phyloP scores from a whole-genome alignment of 257 asterid species.

The Rehmannia glutinosa region DNA sequence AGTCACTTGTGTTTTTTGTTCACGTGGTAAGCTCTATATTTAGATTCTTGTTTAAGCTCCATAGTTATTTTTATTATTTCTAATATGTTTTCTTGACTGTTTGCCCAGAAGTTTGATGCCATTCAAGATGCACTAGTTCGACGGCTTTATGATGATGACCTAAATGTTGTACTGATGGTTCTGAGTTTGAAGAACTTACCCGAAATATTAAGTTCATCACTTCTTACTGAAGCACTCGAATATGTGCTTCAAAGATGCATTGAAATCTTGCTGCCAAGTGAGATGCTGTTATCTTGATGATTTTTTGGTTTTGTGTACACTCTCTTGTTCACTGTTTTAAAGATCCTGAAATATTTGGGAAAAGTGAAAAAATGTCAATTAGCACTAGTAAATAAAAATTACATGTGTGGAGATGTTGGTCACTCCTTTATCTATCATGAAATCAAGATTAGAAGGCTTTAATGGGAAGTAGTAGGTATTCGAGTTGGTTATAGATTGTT shows the following conservation, averaged over 20 bases:
- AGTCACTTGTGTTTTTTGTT: background rate
- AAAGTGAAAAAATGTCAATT: background rate
- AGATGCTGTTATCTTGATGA: constrained; percentile 24
- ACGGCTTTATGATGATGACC: constrained; percentile 76
- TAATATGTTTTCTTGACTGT: background rate
- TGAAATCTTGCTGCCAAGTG: constrained; percentile 53
- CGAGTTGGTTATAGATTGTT: background rate
- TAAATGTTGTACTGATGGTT: constrained; percentile 72
- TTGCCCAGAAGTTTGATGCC: constrained; percentile 58
- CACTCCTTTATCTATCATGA: background rate
- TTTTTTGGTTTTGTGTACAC: background rate
- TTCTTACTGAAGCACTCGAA: constrained; percentile 50
- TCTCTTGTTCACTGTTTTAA: background rate
- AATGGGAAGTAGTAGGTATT: background rate
- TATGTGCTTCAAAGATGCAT: constrained; percentile 61
- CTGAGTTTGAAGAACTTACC: constrained; percentile 48
- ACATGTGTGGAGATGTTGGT: background rate
- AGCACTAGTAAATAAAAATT: background rate
- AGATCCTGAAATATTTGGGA: background rate
- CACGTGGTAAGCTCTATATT: background rate
- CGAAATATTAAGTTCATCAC: constrained; percentile 44
- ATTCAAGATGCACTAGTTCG: constrained; percentile 71
- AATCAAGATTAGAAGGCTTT: background rate
- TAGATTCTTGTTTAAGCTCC: background rate
- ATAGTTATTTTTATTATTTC: background rate